Base-by-base conservation (phyloP, 345 rosid species). In the Balakata baccata region DNA sequence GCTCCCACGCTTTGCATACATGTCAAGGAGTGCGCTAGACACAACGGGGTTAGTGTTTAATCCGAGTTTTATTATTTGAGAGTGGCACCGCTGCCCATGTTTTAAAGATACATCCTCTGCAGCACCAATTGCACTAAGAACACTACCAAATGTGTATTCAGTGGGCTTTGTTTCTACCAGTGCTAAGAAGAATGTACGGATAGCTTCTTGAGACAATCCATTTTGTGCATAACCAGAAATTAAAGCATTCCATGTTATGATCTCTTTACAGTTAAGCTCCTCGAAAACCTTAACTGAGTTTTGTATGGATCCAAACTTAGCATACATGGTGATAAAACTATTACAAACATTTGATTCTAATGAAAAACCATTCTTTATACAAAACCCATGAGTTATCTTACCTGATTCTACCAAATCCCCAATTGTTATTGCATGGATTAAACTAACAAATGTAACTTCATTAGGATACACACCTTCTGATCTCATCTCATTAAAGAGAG, bases 1-100 rank as follows among this genome's bases (percentile, higher is more conserved):
- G 85, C 87, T 89, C 68, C 98, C 97, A 9, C 96, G 92, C 88
- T 92, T 94, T 20, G 94, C 97, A 49, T 91, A 91, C 98, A 94
- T 94, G 77, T 94, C 94, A 34, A 94, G 96, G 54, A 91, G 94
- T 54, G 96, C 92, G 65, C 89, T 80, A 39, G 90, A 90, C 67
- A 94, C 87, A 43, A 91, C 76, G 12, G 90, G 90, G 68, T 91
- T 82, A 0, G 77, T 75, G 79, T 82, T 75, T 7, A 87, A 72
- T 57, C 96, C 98, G 20, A 84, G 80, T 78, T 90, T 94, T 74
- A 87, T 75, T 29, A 92, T 66, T 37, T 82, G 82, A 51, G 92
- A 86, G 77, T 89, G 98, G 87, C 98, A 92, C 56, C 75, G 78
- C 56, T 90, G 91, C 18, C 97, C 98, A 34, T 84, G 88, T 70